Evolutionary conservation across 768 basidiomycete species (phyloP), one percentile per base, ranked within the genome.

Genomic region (Amanita subjunquillea): DNA sequence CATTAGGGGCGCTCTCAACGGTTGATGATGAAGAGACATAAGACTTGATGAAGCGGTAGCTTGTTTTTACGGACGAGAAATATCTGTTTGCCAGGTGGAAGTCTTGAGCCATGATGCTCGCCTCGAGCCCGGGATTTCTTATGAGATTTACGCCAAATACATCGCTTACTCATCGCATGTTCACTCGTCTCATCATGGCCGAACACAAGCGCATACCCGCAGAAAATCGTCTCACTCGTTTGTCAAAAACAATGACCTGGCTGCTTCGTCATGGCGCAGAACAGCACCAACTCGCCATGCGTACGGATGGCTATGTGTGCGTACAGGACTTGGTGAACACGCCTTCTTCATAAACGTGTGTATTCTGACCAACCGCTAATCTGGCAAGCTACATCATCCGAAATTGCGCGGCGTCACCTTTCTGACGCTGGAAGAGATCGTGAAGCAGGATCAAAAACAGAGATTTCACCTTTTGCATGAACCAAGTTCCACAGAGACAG

Each of bases 231-330:
- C 49, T 86, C 46, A 78, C 87, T 5, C 76, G 81, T 9, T 59
- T 88, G 12, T 91, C 89, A 12, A 97, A 96, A 67, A 88, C 89
- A 0, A 69, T 98, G 7, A 86, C 92, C 0, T 97, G 87, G 78
- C 71, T 98, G 23, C 78, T 98, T n/a, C 79, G 94, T 3, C 95
- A 98, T 64, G 91, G 87, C 0, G 91, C 93, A 17, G 72, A 79
- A 57, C 79, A 78, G 36, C 84, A 94, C 55, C 79, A 83, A 0
- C 63, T 97, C 4, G 59, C 69, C 3, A 85, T 97, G 71, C 79
- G 94, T 6, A 61, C 73, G 29, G 95, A 97, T 61, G 95, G 95
- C 13, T 97, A 84, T 62, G 82, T 92, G 3, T 77, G 77, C 57
- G 87, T 97, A 5, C 68, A 72, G 2, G 91, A 94, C 57, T 71